phyloP scores from a whole-genome alignment of 75 land plant species.

The Sequoiadendron giganteum region DNA sequence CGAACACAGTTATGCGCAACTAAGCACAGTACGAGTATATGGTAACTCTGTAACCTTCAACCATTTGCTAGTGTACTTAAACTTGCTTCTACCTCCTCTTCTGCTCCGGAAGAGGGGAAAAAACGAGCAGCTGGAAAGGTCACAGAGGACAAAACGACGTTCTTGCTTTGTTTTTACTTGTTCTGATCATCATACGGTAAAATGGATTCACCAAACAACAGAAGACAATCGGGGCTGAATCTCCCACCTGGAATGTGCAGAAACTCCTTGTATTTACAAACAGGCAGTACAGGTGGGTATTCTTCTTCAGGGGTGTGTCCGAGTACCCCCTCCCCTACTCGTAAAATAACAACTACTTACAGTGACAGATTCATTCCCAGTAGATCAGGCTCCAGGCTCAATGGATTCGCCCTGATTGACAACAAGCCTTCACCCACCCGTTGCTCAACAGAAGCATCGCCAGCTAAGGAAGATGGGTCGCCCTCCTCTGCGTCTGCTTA shows the following conservation, averaged over 20 bases:
- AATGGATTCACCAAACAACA: background rate
- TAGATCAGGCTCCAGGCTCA: slow-evolving; percentile 79
- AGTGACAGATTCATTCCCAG: slow-evolving; percentile 94
- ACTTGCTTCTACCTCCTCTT: background rate
- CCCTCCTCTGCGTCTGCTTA: slow-evolving; percentile 38
- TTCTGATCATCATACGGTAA: background rate
- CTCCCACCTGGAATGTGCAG: slow-evolving; percentile 10
- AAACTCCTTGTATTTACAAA: slow-evolving; percentile 2
- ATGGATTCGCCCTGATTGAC: slow-evolving; percentile 59
- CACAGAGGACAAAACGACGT: background rate
- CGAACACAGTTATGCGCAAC: background rate
- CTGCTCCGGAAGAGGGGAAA: background rate
- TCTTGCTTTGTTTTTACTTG: background rate
- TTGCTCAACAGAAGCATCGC: slow-evolving; percentile 8
- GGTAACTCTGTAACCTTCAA: background rate
- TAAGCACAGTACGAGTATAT: background rate
- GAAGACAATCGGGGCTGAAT: background rate
- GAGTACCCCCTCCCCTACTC: background rate
- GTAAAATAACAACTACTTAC: slow-evolving; percentile 42
- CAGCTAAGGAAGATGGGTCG: slow-evolving; percentile 5
- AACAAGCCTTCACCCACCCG: slow-evolving; percentile 18
- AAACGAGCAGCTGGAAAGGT: background rate
- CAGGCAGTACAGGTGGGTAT: too few species aligned
- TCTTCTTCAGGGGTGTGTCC: background rate
- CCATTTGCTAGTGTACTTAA: background rate